phyloP scores from a whole-genome alignment of 306 rosid species.

The Rosa lucieae region DNA sequence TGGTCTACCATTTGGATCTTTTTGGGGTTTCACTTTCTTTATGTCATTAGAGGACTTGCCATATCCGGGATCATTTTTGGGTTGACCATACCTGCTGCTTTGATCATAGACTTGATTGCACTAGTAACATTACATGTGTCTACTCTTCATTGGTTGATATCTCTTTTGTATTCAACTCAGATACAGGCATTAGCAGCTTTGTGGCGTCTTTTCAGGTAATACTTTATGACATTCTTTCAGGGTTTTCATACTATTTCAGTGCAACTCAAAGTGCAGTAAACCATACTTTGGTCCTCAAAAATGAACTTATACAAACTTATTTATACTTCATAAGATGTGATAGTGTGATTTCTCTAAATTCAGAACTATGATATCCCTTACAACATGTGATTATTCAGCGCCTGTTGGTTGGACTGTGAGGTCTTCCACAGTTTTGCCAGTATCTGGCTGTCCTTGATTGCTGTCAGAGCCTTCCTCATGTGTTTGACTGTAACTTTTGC shows the following conservation, averaged over 20 bases:
- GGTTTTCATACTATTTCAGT: not conserved
- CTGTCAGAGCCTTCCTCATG: not conserved
- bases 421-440: not conserved
- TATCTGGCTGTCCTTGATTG: not conserved
- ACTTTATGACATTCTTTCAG: slow-evolving; percentile 14
- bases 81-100: slow-evolving; percentile 69
- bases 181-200: slow-evolving; percentile 81
- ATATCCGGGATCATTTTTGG: slow-evolving; percentile 78
- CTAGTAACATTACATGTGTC: slow-evolving; percentile 71
- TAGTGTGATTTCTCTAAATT: not conserved
- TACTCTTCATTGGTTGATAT: slow-evolving; percentile 81
- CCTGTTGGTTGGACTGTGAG: not conserved
- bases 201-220: slow-evolving; percentile 96
- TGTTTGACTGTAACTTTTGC: not conserved
- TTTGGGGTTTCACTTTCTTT: slow-evolving; percentile 51
- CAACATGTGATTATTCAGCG: not conserved
- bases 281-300: not conserved
- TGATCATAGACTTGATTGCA: slow-evolving; percentile 64
- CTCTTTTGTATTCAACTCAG: slow-evolving; percentile 82
- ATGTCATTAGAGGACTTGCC: slow-evolving; percentile 68
- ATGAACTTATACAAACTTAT: no score
- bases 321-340: not conserved
- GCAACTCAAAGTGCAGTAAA: not conserved
- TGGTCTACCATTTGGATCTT: slow-evolving; percentile 92
- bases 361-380: not conserved